phyloP scores from a whole-genome alignment of 2,329 filamentous ascomycete species.

The Trichoderma atroviride region DNA sequence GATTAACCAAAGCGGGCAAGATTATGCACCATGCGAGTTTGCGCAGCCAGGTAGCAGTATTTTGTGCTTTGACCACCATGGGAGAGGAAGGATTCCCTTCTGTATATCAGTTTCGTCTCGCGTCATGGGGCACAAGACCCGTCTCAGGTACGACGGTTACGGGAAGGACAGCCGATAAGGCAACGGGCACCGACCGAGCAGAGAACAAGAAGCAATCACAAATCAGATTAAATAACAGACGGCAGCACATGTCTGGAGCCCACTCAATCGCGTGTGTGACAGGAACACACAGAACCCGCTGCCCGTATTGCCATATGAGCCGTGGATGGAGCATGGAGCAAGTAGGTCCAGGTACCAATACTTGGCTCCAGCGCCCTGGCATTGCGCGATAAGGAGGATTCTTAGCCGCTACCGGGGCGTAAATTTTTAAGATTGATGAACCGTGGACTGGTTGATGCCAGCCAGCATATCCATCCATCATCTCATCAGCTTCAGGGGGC shows the following conservation, averaged over 20 bases:
- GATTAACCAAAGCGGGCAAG: conserved; percentile 15
- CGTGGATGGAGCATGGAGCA: background rate
- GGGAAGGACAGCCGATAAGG: conserved; percentile 4
- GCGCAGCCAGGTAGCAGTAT: background rate
- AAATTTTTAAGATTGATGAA: conserved; percentile 18
- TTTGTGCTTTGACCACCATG: background rate
- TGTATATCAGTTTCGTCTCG: background rate
- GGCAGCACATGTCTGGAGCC: conserved; percentile 7
- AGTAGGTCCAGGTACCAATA: background rate
- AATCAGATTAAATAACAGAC: background rate
- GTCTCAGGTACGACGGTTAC: conserved; percentile 20
- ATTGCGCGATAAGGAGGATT: conserved; percentile 23
- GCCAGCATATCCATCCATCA: background rate
- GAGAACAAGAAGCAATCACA: background rate
- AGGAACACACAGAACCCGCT: conserved; percentile 14
- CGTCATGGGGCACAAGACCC: conserved; percentile 4
- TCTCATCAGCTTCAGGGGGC: conserved; percentile 12
- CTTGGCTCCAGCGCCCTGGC: background rate
- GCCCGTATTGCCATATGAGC: background rate
- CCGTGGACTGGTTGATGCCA: conserved; percentile 8
- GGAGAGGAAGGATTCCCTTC: background rate
- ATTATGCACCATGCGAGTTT: background rate
- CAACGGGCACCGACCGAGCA: background rate
- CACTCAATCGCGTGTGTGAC: conserved; percentile 16
- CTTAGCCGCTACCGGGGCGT: conserved; percentile 11